Base-by-base conservation (phyloP, 768 basidiomycete genomes). In the Macrolepiota dolichaula region DNA sequence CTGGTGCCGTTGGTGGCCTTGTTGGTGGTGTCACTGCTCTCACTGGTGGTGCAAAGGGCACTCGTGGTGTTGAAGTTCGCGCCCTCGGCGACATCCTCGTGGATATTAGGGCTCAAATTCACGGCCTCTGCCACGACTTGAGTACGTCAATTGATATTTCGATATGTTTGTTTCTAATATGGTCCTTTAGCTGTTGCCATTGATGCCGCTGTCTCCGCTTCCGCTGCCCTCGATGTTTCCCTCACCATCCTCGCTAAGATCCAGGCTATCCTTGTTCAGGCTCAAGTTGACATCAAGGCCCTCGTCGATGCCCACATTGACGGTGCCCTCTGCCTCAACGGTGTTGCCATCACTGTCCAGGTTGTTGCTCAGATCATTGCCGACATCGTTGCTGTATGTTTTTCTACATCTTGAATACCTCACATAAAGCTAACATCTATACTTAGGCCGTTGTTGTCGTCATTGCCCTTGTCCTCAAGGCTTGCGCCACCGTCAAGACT, bases 161-260 rank as follows among this genome's bases (percentile, higher is more conserved):
- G n/a, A n/a, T n/a, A n/a, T n/a, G n/a, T n/a, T n/a, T n/a, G n/a
- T n/a, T n/a, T 13, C 24, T 24, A 27, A 24, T 49, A 49, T 12
- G 1, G 13, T 25, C 2, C 25, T 24, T 13, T 11, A 13, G 25
- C 12, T 19, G 22, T 27, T 9, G 5, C 10, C 17, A 15, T 42
- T 22, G 47, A n/a, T n/a, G 50, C 50, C 17, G 54, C n/a, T 17
- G 2, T 55, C 24, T 42, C 37, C 9, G 54, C 17, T 27, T 37
- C 38, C 9, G 32, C 32, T 22, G 55, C 55, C 4, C 59, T 65
- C 29, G 52, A 67, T n/a, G 59, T 65, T 15, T 29, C 68, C 12
- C 15, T 63, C 24, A 40, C 63, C 19, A 59, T 68, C 37, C 52
- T 68, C 27, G 55, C 49, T 0, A 54, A 68, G 15, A 63, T 69